Base-by-base conservation (phyloP, 768 basidiomycete species). In the Podaxis pistillaris region DNA sequence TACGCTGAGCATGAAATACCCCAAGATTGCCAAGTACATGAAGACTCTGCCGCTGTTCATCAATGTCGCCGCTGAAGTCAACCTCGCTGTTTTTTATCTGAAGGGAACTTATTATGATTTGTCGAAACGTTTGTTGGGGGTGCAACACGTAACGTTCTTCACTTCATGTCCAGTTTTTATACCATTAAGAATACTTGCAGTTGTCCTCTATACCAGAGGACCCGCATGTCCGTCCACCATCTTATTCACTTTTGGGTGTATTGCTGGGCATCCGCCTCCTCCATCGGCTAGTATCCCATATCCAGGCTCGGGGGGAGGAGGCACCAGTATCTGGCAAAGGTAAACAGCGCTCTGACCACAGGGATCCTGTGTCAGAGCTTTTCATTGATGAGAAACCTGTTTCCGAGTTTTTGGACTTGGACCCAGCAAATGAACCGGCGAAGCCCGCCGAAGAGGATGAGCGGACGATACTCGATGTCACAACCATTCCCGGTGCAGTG, bases 201-300 rank as follows among this genome's bases (percentile, higher is more conserved):
- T 72, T 93, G n/a, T 90, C 93, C 2, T 84, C 88, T 12, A 81
- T 82, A 55, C 88, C 87, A 1, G 82, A 86, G 66, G 82, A 90
- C 67, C 91, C 90, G 22, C 84, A 89, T 70, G 78, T 80, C 9
- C 82, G 87, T 54, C 88, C 91, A 7, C 93, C 93, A 5, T 94
- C 93, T 15, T 95, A 95, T 73, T 89, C 92, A n/a, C 72, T 95
- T 19, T 81, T 95, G 4, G 93, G 93, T 12, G 76, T 93, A 44
- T 78, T 95, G 56, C 83, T 95, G 33, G 75, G 79, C 30, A 71
- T 88, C 37, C 80, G 90, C 58, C 81, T 93, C 2, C 65, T 86
- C 6, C 80, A 93, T 72, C 86, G 90, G 7, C 75, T 91, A 4
- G 58, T 85, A 38, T 74, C 68, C 13, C 79, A 78, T 72, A 56